Evolutionary conservation across 371 early-diverging fungal genomes (phyloP), one percentile per base, ranked within the genome.

Genomic region (Haplosporangium sp.): DNA sequence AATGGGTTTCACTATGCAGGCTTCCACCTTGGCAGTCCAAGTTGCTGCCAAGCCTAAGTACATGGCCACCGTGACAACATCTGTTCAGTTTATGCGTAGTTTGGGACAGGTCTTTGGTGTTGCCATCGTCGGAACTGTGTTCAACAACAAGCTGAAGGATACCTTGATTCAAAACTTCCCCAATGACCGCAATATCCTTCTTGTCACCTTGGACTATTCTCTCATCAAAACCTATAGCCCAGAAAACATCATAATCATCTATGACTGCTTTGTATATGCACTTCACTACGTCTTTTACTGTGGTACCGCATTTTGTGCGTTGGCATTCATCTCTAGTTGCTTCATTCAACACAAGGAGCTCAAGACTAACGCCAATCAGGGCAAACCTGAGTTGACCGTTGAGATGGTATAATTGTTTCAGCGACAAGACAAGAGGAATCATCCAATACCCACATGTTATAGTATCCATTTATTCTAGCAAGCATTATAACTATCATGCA

Each of bases 81-180:
- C 87, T 4, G 69, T 78, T 19, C 84, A 83, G 59, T 90, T 89
- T 67, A 63, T 76, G 53, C 85, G 86, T 44, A 68, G 83, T 8
- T 78, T 91, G 13, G 92, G 91, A 11, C 85, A 87, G 48, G 81
- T 86, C 42, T 72, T 91, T 72, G 89, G 89, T 13, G 74, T 89
- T 48, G 85, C 89, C 13, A 81, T 89, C 42, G 77, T 84, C 7
- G 88, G 88, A 6, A 66, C 88, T 9, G 69, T 89, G 8, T 86
- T 88, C 78, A 86, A 85, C 77, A 88, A 88, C 73, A 74, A 81
- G 55, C 59, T 81, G 15, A 39, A 63, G 15, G 61, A 67, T 4
- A 34, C 48, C 10, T 63, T 79, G 50, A 7, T 45, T 1, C 47
- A 42, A 2, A 3, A 42, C 11, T 79, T 79, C 58, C 74, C 74